Evolutionary conservation across 257 asterid species (phyloP).

Genomic region (Solanum dulcamara): DNA sequence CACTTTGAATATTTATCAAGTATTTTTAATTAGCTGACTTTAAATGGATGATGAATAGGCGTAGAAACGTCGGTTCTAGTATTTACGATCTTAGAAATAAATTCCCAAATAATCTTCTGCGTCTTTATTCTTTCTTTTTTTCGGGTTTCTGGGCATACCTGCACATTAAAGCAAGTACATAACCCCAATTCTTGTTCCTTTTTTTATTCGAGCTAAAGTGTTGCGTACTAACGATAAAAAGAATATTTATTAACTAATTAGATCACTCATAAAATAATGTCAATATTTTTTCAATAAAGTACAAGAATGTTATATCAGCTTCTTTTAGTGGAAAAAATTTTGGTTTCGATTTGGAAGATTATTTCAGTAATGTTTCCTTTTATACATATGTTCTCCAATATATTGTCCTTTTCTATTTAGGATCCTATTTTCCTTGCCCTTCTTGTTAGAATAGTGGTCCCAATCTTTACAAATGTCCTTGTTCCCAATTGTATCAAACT

Average conservation of each 20-base stretch:
- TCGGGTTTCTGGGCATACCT: constrained; percentile 3
- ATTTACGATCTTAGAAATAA: background rate
- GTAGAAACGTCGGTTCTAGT: background rate
- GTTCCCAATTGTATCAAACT: background rate
- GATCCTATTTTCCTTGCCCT: background rate
- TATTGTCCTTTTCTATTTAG: background rate
- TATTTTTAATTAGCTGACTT: background rate
- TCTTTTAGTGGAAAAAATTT: background rate
- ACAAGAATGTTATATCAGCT: background rate
- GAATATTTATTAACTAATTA: background rate
- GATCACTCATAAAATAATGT: background rate
- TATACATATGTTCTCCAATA: background rate
- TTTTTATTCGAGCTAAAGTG: background rate
- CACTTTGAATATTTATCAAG: background rate
- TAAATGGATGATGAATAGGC: background rate
- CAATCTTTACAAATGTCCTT: background rate
- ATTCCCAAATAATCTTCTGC: background rate
- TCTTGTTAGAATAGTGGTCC: background rate
- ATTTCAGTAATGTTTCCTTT: background rate
- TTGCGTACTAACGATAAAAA: background rate
- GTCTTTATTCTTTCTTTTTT: constrained; percentile 3
- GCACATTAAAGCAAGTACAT: constrained; percentile 35
- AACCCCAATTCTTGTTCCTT: background rate
- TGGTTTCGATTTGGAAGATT: background rate
- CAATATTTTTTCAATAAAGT: background rate